Base-by-base conservation (phyloP, 352 stramenopile species). In the Pythium sp. region DNA sequence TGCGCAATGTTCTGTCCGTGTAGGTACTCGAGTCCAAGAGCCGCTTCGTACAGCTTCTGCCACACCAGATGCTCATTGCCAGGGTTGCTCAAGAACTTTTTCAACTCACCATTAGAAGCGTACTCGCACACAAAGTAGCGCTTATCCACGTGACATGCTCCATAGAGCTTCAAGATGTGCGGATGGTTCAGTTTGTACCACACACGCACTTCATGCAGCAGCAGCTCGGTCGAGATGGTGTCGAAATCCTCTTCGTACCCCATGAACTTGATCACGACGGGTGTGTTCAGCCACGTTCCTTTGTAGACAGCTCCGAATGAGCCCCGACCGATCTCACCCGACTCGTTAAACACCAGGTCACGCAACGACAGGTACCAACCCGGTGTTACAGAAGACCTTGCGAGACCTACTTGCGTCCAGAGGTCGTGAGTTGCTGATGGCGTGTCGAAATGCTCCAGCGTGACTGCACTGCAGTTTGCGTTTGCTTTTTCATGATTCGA, bases 71-170 rank as follows among this genome's bases (percentile, higher is more conserved):
- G 8, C 2, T 30, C 18, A 32, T 62, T 62, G 18, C 26, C 20
- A 1, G 9, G 47, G 2, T 26, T 26, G 6, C 32, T 15, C 30
- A 61, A 46, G 43, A 30, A 47, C 0, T 38, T 4, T 0, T 1
- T 15, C 55, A 60, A 14, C 8, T 46, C 7, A 0, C n/a, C n/a
- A n/a, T n/a, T n/a, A n/a, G 15, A 41, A 7, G 56, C 56, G 20
- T n/a, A 30, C 56, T 61, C 56, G 15, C 30, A 61, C 5, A 61
- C 56, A 20, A 61, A n/a, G 2, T 61, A 61, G 56, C 56, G 56
- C 11, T 49, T 49, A 18, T 30, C 56, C 1, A 24, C 2, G 3
- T 61, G 56, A 12, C 14, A n/a, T 0, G 56, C 56, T 0, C 56
- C 56, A 6, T 30, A 61, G 2, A 61, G 3, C 56, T 61, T 46